A percentile compares a stretch with the other conserved stretches of the same genome.
These are phyloP conservation scores for Biancaea sappan DNA, from an alignment of 306 rosid genomes.

Conservation along the genomic window DNA sequence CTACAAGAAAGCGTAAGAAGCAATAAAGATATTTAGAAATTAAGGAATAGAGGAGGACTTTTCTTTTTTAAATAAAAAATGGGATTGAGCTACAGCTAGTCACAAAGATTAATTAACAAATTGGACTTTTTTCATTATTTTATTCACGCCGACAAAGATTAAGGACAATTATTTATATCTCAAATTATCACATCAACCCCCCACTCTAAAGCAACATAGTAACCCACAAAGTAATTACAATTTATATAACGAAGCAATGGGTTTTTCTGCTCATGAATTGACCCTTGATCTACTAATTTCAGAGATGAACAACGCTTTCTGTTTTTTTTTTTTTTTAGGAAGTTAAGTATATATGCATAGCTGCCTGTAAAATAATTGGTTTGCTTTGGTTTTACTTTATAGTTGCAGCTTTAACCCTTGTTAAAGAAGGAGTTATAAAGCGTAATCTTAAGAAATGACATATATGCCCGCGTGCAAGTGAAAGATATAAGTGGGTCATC, in stretches of 20 bases:
- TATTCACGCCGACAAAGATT: neutral
- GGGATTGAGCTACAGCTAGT: too few species aligned
- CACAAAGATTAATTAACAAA: too few species aligned
- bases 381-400: constrained; percentile 56
- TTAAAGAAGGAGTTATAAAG: constrained; percentile 42
- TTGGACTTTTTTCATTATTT: too few species aligned
- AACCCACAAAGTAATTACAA: constrained; percentile 9
- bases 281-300: constrained; percentile 33
- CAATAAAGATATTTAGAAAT: neutral
- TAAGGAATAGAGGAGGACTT: too few species aligned
- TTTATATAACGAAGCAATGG: neutral
- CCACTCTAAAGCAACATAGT: constrained; percentile 30
- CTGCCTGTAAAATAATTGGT: constrained; percentile 32
- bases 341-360: constrained; percentile 31
- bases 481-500: constrained; percentile 54
- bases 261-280: constrained; percentile 29
- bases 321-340: neutral
- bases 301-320: neutral
- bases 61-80: too few species aligned
- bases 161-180: neutral
- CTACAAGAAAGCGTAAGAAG: neutral
- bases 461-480: constrained; percentile 75
- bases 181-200: neutral
- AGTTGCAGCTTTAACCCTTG: constrained; percentile 42
- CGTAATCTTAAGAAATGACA: constrained; percentile 58